phyloP scores from a whole-genome alignment of 805 yeast genomes.

The Candida wancherniae region DNA sequence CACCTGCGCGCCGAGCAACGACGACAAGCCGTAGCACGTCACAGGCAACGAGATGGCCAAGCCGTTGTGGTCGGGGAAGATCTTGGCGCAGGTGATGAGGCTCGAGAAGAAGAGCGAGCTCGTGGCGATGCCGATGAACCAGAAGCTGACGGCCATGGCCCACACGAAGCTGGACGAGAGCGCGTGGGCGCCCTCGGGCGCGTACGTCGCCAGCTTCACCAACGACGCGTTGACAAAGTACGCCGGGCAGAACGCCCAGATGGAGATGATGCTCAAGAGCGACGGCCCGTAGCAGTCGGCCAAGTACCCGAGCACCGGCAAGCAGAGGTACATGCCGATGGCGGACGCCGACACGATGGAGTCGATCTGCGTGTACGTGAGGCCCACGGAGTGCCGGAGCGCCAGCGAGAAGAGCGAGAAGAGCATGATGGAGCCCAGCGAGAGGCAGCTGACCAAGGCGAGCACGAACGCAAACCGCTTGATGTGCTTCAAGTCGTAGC shows the following conservation, averaged over 20 bases:
- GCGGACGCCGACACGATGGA: slow-evolving; percentile 69
- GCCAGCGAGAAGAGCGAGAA: slow-evolving; percentile 76
- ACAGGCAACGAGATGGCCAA: slow-evolving; percentile 86
- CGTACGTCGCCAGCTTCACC: slow-evolving; percentile 11
- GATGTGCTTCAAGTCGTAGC: slow-evolving; percentile 39
- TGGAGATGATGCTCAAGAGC: slow-evolving; percentile 56
- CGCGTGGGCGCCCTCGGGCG: slow-evolving; percentile 1
- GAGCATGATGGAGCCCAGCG: slow-evolving; percentile 77
- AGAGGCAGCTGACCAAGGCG: slow-evolving; percentile 60
- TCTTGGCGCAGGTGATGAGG: slow-evolving; percentile 74
- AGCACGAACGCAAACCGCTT: slow-evolving; percentile 50
- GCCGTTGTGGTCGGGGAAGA: slow-evolving; percentile 73
- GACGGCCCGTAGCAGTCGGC: slow-evolving; percentile 88
- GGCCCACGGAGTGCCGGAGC: slow-evolving; percentile 53
- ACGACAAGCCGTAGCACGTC: slow-evolving; percentile 78
- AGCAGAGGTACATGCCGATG: slow-evolving; percentile 77
- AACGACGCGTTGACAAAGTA: slow-evolving; percentile 42
- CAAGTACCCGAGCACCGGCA: slow-evolving; percentile 76
- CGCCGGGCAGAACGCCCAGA: slow-evolving; percentile 62
- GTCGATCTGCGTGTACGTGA: slow-evolving; percentile 63
- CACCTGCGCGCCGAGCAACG: slow-evolving; percentile 67
- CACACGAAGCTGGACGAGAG: slow-evolving; percentile 35
- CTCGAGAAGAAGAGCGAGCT: slow-evolving; percentile 69
- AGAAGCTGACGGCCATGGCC: slow-evolving; percentile 45
- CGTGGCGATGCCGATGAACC: slow-evolving; percentile 65